Evolutionary conservation across 805 yeast genomes (phyloP).

Genomic region (Kodamaea kaohsiungensis): DNA sequence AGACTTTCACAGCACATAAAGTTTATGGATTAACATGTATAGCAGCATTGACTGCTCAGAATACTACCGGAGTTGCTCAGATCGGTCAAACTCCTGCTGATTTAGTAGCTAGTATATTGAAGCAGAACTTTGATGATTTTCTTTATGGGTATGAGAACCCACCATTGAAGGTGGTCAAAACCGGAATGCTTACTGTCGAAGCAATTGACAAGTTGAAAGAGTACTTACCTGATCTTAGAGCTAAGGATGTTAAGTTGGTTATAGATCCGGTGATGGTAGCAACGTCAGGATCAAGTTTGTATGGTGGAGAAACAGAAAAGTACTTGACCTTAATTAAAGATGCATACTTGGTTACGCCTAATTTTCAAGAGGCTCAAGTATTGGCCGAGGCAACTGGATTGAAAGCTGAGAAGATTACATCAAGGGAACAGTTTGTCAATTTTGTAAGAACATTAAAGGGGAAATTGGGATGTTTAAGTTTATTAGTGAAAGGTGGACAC

Average conservation of each 20-base stretch:
- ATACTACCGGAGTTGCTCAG: slow-evolving; percentile 51
- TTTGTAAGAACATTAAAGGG: slow-evolving; percentile 28
- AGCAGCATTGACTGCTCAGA: slow-evolving; percentile 80
- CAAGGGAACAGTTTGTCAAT: slow-evolving; percentile 35
- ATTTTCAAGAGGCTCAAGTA: slow-evolving; percentile 61
- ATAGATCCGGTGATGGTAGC: slow-evolving; percentile 86
- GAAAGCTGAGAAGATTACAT: slow-evolving; percentile 15
- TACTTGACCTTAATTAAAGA: slow-evolving; percentile 44
- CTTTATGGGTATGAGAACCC: slow-evolving; percentile 29
- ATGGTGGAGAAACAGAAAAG: slow-evolving; percentile 47
- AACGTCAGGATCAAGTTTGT: slow-evolving; percentile 69
- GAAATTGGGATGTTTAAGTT: slow-evolving; percentile 44
- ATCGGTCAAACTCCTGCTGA: slow-evolving; percentile 44
- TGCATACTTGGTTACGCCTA: slow-evolving; percentile 74
- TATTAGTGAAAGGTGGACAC: slow-evolving; percentile 84
- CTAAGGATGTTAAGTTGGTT: slow-evolving; percentile 41
- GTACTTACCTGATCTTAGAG: slow-evolving; percentile 31
- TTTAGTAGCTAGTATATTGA: slow-evolving; percentile 50
- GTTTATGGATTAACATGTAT: slow-evolving; percentile 79
- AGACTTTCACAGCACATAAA: slow-evolving; percentile 71
- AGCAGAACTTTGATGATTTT: slow-evolving; percentile 60
- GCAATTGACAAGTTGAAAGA: slow-evolving; percentile 50
- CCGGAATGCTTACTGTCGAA: slow-evolving; percentile 70
- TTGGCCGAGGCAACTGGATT: slow-evolving; percentile 33
- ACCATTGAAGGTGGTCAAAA: slow-evolving; percentile 64